Evolutionary conservation across 805 yeast species (phyloP).

Genomic region (Kluyveromyces nonfermentans): DNA sequence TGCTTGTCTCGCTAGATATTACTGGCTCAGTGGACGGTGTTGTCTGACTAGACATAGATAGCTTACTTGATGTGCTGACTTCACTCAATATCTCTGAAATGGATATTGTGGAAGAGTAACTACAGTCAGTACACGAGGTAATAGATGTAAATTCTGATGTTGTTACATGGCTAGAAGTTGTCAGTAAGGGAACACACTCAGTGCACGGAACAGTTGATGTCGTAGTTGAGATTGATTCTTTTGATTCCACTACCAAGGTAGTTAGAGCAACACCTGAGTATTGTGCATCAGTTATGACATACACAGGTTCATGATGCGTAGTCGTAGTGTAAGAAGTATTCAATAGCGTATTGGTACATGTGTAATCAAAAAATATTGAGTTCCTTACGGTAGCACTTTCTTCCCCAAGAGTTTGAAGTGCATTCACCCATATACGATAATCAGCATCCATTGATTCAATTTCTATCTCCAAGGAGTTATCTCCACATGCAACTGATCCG

Average conservation of each 20-base stretch:
- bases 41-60: no score
- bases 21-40: not conserved
- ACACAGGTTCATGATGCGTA: slow-evolving; percentile 5
- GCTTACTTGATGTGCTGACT: no score
- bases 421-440: slow-evolving; percentile 26
- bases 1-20: not conserved
- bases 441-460: slow-evolving; percentile 19
- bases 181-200: not conserved
- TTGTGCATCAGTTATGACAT: slow-evolving; percentile 6
- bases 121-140: not conserved
- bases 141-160: not conserved
- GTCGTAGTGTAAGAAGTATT: slow-evolving; percentile 15
- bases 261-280: slow-evolving; percentile 6
- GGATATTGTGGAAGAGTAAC: not conserved
- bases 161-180: not conserved
- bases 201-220: not conserved
- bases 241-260: not conserved
- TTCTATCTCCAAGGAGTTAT: slow-evolving; percentile 13
- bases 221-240: not conserved
- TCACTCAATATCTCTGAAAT: not conserved
- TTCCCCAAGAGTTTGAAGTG: slow-evolving; percentile 21
- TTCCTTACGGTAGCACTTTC: slow-evolving; percentile 17
- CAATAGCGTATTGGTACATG: slow-evolving; percentile 25
- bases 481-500: slow-evolving; percentile 18
- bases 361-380: slow-evolving; percentile 11